Base-by-base conservation (phyloP, 2,329 filamentous ascomycete genomes). In the Epichloe sp. region DNA sequence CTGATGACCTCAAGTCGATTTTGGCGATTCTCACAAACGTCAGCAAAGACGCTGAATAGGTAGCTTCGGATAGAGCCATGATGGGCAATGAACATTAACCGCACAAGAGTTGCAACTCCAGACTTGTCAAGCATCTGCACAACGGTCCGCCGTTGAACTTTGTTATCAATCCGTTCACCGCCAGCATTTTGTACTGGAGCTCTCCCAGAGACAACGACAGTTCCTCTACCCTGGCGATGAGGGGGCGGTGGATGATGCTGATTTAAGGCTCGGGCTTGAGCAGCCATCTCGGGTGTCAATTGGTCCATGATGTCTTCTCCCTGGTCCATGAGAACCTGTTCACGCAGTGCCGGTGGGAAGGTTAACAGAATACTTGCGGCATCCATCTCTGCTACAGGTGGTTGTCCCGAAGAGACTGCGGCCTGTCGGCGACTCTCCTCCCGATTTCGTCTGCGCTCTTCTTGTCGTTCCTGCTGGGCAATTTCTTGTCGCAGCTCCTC, bases 71-170 rank as follows among this genome's bases (percentile, higher is more conserved):
- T 85, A 55, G 87, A 93, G 21, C 87, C 88, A 56, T 91, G 87
- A 57, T 96, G 88, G 46, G 88, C 86, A 60, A 97, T 89, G 65
- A 98, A 98, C 91, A 98, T 96, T 10, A 98, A 78, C n/a, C 94
- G 87, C 43, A 98, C 76, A 36, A 98, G 73, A n/a, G 93, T 97
- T 26, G 94, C 93, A 57, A 98, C 84, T 26, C 94, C 93, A 45
- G 90, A 79, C 69, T 95, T 96, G 67, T 98, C 93, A 34, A 98
- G 79, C 85, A 98, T 95, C 65, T 98, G 93, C 23, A 95, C 86
- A 52, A 94, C 86, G 21, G 88, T 83, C 54, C 86, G 85, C 52
- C 87, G 82, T 60, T 86, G 84, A 38, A 75, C 70, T 69, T 89
- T 91, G 64, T 76, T 78, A 57, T 80, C 68, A 57, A 59, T 63